Evolutionary conservation across 2,329 filamentous ascomycete species (phyloP), one percentile per base, ranked within the genome.

Genomic region (Apiospora kogelbergensis): DNA sequence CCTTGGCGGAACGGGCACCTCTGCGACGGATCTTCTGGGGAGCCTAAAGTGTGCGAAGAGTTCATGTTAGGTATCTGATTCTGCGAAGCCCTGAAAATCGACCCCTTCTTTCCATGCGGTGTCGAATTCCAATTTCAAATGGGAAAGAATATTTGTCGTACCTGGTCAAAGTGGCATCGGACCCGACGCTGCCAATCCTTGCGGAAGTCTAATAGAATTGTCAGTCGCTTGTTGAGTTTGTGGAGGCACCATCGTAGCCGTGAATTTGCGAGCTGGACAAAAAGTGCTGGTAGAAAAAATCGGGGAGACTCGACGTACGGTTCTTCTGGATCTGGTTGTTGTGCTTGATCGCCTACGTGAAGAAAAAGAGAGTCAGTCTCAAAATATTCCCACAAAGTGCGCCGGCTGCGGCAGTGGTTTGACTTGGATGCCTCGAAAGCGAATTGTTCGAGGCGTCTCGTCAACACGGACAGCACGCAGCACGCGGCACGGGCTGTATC

Each of bases 181-280:
- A 99, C 96, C 88, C 95, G 93, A 88, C 94, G 93, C 87, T 98
- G 95, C 96, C 96, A 99, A 90, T 99, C 95, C 94, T 97, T 98
- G 88, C 94, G 95, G 93, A 97, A 97, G 84, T 98, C 93, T 96
- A 53, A 22, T 53, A 81, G 45, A 75, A 74, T 70, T 72, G 78
- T 84, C 78, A 85, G 84, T 82, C 78, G 77, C 78, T 75, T n/a
- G 30, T 48, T 66, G 24, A 30, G 30, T 41, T 44, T 68, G 66
- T 17, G 40, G 26, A 46, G 74, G 65, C 71, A 66, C 69, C 73
- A 70, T 71, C 44, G 60, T 68, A 46, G 42, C 20, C 37, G 42
- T 4, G 65, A 10, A 41, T 13, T 44, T 66, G 44, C 57, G 45
- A 30, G 30, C 40, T n/a, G 13, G 45, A 48, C 15, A 22, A n/a